Evolutionary conservation across 2,329 filamentous ascomycete genomes (phyloP).

Genomic region (Septoria linicola): DNA sequence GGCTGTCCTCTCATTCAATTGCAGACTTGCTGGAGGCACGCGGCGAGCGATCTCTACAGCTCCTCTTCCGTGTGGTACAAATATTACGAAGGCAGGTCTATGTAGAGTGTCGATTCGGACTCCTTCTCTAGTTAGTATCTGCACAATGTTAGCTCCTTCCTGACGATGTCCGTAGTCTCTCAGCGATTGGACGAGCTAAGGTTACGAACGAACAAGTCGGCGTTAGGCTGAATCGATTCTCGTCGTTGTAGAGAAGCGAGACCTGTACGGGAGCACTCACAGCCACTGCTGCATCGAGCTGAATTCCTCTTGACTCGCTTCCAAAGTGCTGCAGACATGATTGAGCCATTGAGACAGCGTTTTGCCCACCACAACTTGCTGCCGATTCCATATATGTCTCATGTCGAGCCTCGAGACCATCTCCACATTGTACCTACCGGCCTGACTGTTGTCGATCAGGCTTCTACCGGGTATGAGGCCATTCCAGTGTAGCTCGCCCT

Average conservation of each 20-base stretch:
- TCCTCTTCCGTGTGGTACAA: conserved; percentile 90
- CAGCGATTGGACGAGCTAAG: conserved; percentile 79
- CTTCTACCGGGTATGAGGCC: no score
- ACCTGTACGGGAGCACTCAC: conserved; percentile 85
- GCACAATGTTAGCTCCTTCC: conserved; percentile 91
- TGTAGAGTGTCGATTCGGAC: conserved; percentile 83
- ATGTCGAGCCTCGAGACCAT: no score
- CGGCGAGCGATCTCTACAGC: conserved; percentile 86
- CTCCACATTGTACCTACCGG: no score
- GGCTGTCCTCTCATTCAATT: conserved; percentile 86
- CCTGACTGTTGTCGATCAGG: no score
- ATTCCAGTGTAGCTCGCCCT: no score
- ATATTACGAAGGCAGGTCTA: conserved; percentile 95
- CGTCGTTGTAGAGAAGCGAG: conserved; percentile 87
- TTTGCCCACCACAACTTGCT: no score
- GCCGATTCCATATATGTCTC: no score
- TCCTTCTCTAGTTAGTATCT: conserved; percentile 81
- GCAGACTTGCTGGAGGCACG: conserved; percentile 87
- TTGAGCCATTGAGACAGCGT: no score
- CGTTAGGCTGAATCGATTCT: conserved; percentile 94
- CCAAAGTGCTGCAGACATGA: no score
- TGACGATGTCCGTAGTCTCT: conserved; percentile 88
- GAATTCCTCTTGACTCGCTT: no score
- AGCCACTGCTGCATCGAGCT: conserved; percentile 74
- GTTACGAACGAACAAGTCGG: conserved; percentile 89